These are phyloP conservation scores for Pichia sp. DNA, from an alignment of 1,139 yeast species.

Conservation along the genomic window DNA sequence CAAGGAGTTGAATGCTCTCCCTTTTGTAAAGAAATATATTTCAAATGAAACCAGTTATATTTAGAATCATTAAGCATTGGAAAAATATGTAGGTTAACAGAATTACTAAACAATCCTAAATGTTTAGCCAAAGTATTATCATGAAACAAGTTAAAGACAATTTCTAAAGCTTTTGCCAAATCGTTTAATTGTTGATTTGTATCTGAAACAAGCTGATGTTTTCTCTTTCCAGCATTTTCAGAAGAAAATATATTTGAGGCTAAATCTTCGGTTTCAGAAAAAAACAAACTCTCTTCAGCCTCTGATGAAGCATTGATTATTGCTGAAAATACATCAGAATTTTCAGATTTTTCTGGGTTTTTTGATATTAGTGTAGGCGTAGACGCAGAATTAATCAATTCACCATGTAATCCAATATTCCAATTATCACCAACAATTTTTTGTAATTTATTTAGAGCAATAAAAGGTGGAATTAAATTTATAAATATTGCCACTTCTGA, in stretches of 20 bases:
- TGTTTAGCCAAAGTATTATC: slow-evolving; percentile 19
- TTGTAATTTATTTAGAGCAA: slow-evolving; percentile 24
- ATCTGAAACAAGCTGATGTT: not conserved
- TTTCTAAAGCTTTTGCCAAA: slow-evolving; percentile 14
- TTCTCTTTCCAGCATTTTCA: not conserved
- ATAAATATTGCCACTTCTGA: slow-evolving; percentile 35
- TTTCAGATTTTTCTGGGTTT: slow-evolving; percentile 1
- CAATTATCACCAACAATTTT: slow-evolving; percentile 25
- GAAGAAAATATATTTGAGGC: not conserved
- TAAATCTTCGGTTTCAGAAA: slow-evolving; percentile 7
- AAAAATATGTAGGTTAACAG: slow-evolving; percentile 23
- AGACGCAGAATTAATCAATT: not conserved
- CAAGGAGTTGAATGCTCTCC: slow-evolving; percentile 29
- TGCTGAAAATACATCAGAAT: not conserved
- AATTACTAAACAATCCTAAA: slow-evolving; percentile 23
- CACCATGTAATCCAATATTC: slow-evolving; percentile 16
- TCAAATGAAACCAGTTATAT: slow-evolving; percentile 31
- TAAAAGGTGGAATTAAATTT: slow-evolving; percentile 29
- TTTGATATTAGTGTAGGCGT: not conserved
- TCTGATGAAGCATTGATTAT: slow-evolving; percentile 10
- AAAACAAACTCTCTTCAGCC: slow-evolving; percentile 9
- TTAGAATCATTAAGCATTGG: slow-evolving; percentile 9
- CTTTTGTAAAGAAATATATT: slow-evolving; percentile 27
- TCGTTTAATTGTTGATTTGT: slow-evolving; percentile 7
- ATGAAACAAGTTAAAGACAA: slow-evolving; percentile 15